Evolutionary conservation across 2,329 filamentous ascomycete species (phyloP).

Genomic region (Penicillium sp.): DNA sequence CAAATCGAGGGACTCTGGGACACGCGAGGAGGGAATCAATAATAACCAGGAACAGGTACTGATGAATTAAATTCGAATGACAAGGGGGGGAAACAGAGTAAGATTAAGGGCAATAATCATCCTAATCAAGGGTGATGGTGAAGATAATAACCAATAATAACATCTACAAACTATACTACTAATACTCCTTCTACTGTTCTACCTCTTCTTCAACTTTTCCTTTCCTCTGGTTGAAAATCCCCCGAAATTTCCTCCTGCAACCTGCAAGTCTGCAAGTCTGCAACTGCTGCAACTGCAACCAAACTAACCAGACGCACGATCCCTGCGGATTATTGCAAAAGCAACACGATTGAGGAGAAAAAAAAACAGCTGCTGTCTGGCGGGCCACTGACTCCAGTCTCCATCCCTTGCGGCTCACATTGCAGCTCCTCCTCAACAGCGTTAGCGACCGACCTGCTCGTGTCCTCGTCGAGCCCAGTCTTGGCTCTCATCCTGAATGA

Average conservation of each 20-base stretch:
- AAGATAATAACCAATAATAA: not conserved
- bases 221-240: constrained; percentile 6
- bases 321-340: constrained; percentile 19
- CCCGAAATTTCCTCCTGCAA: constrained; percentile 2
- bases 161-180: not conserved
- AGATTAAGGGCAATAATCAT: not conserved
- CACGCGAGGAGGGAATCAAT: constrained; percentile 32
- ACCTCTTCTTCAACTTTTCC: not conserved
- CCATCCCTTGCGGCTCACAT: constrained; percentile 37
- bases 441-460: constrained; percentile 20
- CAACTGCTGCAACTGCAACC: not conserved
- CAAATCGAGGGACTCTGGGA: constrained; percentile 22
- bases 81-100: not conserved
- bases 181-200: not conserved
- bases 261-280: constrained; percentile 7
- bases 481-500: not conserved
- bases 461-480: constrained; percentile 22
- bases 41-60: constrained; percentile 9
- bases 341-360: constrained; percentile 4
- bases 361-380: constrained; percentile 16
- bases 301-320: constrained; percentile 18
- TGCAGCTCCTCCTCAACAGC: constrained; percentile 16
- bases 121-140: not conserved
- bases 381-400: constrained; percentile 8
- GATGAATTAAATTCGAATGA: not conserved